phyloP scores from a whole-genome alignment of 306 rosid species.

The Sesbania bispinosa region DNA sequence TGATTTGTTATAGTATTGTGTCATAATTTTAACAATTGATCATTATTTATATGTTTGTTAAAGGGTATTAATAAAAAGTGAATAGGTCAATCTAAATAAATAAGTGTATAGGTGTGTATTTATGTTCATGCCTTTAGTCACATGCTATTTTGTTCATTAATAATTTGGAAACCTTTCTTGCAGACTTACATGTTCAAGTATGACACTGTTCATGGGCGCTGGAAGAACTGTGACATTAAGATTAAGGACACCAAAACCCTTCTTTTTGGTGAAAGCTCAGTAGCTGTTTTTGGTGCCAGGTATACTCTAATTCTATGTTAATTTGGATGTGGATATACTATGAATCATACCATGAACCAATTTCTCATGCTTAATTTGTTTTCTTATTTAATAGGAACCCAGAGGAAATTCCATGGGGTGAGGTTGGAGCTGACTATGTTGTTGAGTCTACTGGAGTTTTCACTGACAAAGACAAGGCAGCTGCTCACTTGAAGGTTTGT shows the following conservation, averaged over 20 bases:
- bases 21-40: too few species aligned
- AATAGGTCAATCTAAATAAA: too few species aligned
- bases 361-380: not conserved
- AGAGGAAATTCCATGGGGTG: conserved; percentile 57
- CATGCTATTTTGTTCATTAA: not conserved
- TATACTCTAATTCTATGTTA: not conserved
- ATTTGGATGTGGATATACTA: not conserved
- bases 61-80: too few species aligned
- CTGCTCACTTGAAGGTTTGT: conserved; percentile 73
- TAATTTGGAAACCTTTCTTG: not conserved
- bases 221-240: conserved; percentile 38
- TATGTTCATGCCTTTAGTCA: not conserved
- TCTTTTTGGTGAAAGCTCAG: conserved; percentile 34
- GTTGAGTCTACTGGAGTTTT: conserved; percentile 80
- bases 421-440: conserved; percentile 50
- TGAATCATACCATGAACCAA: not conserved
- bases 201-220: conserved; percentile 47
- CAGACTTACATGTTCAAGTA: conserved; percentile 60
- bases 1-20: too few species aligned
- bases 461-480: conserved; percentile 81
- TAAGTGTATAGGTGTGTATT: too few species aligned
- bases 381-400: conserved; percentile 30
- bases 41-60: too few species aligned
- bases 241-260: conserved; percentile 47
- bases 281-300: conserved; percentile 42